Evolutionary conservation across 169 alveolate species (phyloP).

Genomic region (Plasmodium vivax): DNA sequence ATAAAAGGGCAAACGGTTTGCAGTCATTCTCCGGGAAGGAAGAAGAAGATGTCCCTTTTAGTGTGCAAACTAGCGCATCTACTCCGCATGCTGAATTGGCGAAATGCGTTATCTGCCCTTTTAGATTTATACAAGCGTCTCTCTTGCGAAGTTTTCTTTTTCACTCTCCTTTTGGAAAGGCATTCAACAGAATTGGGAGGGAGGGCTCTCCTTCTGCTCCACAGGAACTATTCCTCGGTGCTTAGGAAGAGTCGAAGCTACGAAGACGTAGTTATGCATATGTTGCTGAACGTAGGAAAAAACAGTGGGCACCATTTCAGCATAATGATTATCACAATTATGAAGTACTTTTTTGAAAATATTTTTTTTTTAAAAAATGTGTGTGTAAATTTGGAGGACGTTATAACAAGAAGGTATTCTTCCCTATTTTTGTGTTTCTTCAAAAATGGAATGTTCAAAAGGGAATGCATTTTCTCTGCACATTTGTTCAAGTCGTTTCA

Average conservation of each 20-base stretch:
- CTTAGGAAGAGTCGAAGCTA: neutral
- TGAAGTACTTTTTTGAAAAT: slow-evolving; percentile 29
- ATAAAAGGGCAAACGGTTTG: neutral
- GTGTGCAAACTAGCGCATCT: slow-evolving; percentile 16
- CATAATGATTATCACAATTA: slow-evolving; percentile 24
- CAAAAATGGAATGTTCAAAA: slow-evolving; percentile 19
- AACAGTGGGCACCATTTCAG: neutral
- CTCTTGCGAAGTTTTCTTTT: slow-evolving; percentile 12
- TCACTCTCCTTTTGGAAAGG: neutral
- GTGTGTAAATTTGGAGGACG: neutral
- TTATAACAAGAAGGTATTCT: slow-evolving; percentile 7
- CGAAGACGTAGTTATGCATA: slow-evolving; percentile 3
- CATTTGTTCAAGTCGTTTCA: slow-evolving; percentile 28
- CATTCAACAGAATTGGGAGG: neutral
- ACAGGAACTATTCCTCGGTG: neutral
- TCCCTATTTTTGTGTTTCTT: slow-evolving; percentile 33
- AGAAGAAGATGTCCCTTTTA: neutral
- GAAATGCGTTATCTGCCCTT: slow-evolving; percentile 5
- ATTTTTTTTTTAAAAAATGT: slow-evolving; percentile 31
- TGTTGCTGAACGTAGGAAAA: neutral
- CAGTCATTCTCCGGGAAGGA: neutral
- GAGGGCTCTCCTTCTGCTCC: neutral
- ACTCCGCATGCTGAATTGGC: slow-evolving; percentile 29
- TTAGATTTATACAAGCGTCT: slow-evolving; percentile 14
- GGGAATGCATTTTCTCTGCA: slow-evolving; percentile 10